Evolutionary conservation across 2,329 filamentous ascomycete genomes (phyloP), one percentile per base, ranked within the genome.

Genomic region (Beauveria sp.): DNA sequence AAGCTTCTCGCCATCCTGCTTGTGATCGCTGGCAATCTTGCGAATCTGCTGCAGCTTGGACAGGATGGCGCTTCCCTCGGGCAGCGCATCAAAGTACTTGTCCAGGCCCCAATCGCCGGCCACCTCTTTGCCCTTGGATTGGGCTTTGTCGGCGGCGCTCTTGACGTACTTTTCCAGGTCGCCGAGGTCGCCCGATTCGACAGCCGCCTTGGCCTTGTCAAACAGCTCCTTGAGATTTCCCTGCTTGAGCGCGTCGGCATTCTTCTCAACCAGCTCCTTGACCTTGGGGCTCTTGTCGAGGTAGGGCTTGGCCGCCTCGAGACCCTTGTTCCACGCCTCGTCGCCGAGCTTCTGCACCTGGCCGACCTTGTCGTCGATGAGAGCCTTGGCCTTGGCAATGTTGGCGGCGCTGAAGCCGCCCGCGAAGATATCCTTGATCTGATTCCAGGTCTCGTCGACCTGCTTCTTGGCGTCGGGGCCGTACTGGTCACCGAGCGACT

Each of bases 391-490:
- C 67, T 84, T 85, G 57, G 82, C 76, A 0, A 81, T 66, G 50
- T 76, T 83, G 18, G 73, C 71, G 0, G 77, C 76, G 54, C 78
- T 84, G 57, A 90, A 69, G 2, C 88, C 88, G 16, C 79, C 79
- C 51, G 84, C 81, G 60, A 89, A 70, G 53, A 91, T 80, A 44
- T 88, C 83, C 66, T 79, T 80, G 65, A 90, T 87, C 76, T 90
- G 88, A 64, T 85, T 78, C 86, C 86, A 92, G 0, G 86, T 84
- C 72, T 91, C 80, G 60, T 91, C 86, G 5, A 89, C 82, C 71
- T 90, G 81, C 79, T 91, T 86, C 81, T 91, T 90, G 0, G 87
- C 88, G 69, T 91, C 86, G 0, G 88, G 89, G 0, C 89, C 89
- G 67, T 88, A 88, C 62, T 84, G 77, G 16, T 90, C 82, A 28